Conservation (phyloP, 129 eudicot species). For the Flaveria robusta region DNA sequence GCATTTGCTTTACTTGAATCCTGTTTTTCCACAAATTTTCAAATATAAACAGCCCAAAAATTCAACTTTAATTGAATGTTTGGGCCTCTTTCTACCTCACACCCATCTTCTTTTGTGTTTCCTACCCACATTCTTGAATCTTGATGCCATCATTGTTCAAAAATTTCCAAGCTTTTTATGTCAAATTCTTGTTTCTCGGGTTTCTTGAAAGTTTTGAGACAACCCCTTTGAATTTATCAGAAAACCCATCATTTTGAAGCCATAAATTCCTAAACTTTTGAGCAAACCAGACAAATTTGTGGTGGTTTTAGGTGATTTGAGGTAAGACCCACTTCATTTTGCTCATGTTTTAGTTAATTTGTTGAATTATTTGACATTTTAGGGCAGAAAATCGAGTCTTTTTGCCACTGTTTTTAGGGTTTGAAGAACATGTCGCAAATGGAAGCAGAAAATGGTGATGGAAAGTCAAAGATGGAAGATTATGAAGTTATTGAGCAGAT, state of each 20-base stretch:
- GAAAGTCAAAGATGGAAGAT: constrained; percentile 72
- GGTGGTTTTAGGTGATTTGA: constrained; percentile 32
- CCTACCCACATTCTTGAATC: constrained; percentile 44
- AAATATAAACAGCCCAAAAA: constrained; percentile 25
- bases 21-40: constrained; percentile 36
- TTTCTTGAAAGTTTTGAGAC: constrained; percentile 25
- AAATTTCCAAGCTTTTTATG: constrained; percentile 23
- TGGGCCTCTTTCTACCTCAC: constrained; percentile 37
- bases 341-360: constrained; percentile 24
- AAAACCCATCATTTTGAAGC: constrained; percentile 22
- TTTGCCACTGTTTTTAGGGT: constrained; percentile 9
- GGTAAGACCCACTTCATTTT: constrained; percentile 34
- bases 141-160: constrained; percentile 48
- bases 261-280: not conserved
- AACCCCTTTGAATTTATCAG: constrained; percentile 1
- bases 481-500: constrained; percentile 96
- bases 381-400: constrained; percentile 1
- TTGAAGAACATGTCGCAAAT: constrained; percentile 40
- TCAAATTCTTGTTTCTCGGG: constrained; percentile 24
- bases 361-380: constrained; percentile 21
- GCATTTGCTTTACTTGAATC: constrained; percentile 28
- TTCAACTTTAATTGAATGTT: constrained; percentile 41
- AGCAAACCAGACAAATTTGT: constrained; percentile 25
- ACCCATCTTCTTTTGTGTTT: constrained; percentile 25
- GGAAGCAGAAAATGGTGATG: constrained; percentile 61